Conservation (phyloP, 371 early-diverging fungal genomes). For the Mortierella sp. region DNA sequence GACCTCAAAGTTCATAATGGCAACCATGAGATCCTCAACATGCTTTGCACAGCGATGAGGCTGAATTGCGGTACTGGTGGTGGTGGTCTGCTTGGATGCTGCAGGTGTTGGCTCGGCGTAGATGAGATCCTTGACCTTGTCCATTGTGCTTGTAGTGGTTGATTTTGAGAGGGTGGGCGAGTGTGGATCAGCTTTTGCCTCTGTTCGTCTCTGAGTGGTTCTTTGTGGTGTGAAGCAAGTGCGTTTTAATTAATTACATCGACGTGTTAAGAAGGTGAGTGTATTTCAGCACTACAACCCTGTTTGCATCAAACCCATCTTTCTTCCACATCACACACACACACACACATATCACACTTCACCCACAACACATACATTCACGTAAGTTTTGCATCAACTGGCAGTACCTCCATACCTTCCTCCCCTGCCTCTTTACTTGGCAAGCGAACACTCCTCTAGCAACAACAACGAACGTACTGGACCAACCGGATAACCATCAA, state of each 20-base stretch:
- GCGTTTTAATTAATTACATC: background rate
- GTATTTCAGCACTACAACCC: background rate
- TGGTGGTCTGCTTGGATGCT: constrained; percentile 6
- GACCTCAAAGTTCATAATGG: constrained; percentile 48
- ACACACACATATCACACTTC: background rate
- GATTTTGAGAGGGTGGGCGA: background rate
- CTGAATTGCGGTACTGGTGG: background rate
- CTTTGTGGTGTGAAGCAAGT: background rate
- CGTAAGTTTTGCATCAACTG: background rate
- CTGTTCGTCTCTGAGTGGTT: background rate
- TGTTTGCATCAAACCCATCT: background rate
- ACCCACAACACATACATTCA: background rate
- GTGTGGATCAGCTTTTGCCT: background rate
- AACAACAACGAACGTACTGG: too few relatives aligned
- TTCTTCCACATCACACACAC: background rate
- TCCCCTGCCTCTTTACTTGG: too few relatives aligned
- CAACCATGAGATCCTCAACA: constrained; percentile 50
- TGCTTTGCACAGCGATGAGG: constrained; percentile 57
- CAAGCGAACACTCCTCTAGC: too few relatives aligned
- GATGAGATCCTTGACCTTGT: constrained; percentile 38
- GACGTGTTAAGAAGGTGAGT: background rate
- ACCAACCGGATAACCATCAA: too few relatives aligned
- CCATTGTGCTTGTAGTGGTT: constrained; percentile 13
- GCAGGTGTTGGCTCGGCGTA: constrained; percentile 18
- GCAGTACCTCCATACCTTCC: background rate